A percentile compares a stretch with the other conserved stretches of the same genome.
phyloP scores from a whole-genome alignment of 192 early-diverging fungal species.

The Backusella macrospora region DNA sequence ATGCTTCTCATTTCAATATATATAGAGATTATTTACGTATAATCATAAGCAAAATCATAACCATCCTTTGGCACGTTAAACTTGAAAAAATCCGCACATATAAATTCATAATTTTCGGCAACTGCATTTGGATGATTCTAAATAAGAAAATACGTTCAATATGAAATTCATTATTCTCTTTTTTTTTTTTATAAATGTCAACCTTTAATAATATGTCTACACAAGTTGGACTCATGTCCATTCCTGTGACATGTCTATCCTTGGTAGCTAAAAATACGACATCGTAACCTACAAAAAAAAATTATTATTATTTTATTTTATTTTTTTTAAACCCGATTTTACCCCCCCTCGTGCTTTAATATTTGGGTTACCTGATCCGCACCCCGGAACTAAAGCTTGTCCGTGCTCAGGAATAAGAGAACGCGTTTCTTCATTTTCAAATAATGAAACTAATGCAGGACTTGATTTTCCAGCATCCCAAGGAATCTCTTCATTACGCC shows the following conservation, averaged over 20 bases:
- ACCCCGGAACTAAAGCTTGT: slow-evolving; percentile 62
- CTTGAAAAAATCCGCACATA: slow-evolving; percentile 71
- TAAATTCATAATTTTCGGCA: slow-evolving; percentile 42
- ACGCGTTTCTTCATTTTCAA: slow-evolving; percentile 42
- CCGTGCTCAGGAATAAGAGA: slow-evolving; percentile 46
- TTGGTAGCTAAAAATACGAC: slow-evolving; percentile 70
- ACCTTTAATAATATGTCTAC: slow-evolving; percentile 57
- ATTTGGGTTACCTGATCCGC: slow-evolving; percentile 48
- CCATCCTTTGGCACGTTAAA: slow-evolving; percentile 54
- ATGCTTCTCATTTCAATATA: not conserved
- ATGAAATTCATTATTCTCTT: not conserved
- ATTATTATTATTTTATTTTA: too few relatives aligned
- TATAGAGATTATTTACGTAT: slow-evolving; percentile 55
- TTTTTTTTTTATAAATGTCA: not conserved
- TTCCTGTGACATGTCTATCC: slow-evolving; percentile 62
- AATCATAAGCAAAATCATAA: slow-evolving; percentile 79
- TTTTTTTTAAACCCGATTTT: not conserved
- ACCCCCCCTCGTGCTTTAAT: not conserved
- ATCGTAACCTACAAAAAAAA: slow-evolving; percentile 60
- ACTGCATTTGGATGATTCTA: slow-evolving; percentile 37
- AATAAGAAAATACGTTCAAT: not conserved
- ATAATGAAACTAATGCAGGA: slow-evolving; percentile 52
- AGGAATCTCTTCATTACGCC: slow-evolving; percentile 42
- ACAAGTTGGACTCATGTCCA: slow-evolving; percentile 67
- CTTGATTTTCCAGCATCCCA: slow-evolving; percentile 52